Conservation (phyloP, 192 early-diverging fungal species). For the Podochytrium sp. region DNA sequence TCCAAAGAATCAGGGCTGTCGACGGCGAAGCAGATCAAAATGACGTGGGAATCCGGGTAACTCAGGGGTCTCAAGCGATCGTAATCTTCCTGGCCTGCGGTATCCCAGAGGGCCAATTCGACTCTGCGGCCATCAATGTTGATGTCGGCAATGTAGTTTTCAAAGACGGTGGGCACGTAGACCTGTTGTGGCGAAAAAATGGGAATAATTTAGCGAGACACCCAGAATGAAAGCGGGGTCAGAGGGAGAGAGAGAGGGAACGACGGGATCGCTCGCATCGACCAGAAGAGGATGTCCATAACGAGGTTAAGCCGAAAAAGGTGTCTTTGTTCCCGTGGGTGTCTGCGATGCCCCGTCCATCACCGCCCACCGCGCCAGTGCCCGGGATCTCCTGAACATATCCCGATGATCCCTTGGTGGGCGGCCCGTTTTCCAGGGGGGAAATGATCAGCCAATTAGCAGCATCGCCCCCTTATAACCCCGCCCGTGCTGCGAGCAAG, state of each 20-base stretch:
- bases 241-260: background rate
- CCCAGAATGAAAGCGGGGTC: background rate
- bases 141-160: slow-evolving; percentile 91
- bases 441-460: too few relatives aligned
- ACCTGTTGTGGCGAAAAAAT: slow-evolving; percentile 39
- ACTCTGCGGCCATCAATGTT: slow-evolving; percentile 83
- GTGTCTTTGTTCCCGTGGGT: too few relatives aligned
- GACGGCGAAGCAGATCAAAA: slow-evolving; percentile 92
- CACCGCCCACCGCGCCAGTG: too few relatives aligned
- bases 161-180: slow-evolving; percentile 73
- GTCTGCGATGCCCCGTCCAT: too few relatives aligned
- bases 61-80: slow-evolving; percentile 91
- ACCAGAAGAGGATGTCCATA: background rate
- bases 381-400: too few relatives aligned
- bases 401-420: too few relatives aligned
- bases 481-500: too few relatives aligned
- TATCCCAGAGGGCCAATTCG: slow-evolving; percentile 95
- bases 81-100: slow-evolving; percentile 96
- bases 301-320: too few relatives aligned
- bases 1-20: slow-evolving; percentile 77
- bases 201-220: background rate
- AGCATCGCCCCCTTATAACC: too few relatives aligned
- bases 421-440: too few relatives aligned
- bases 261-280: background rate
- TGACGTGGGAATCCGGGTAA: slow-evolving; percentile 90